Base-by-base conservation (phyloP, 371 early-diverging fungal species). In the Syncephalis fuscata region DNA sequence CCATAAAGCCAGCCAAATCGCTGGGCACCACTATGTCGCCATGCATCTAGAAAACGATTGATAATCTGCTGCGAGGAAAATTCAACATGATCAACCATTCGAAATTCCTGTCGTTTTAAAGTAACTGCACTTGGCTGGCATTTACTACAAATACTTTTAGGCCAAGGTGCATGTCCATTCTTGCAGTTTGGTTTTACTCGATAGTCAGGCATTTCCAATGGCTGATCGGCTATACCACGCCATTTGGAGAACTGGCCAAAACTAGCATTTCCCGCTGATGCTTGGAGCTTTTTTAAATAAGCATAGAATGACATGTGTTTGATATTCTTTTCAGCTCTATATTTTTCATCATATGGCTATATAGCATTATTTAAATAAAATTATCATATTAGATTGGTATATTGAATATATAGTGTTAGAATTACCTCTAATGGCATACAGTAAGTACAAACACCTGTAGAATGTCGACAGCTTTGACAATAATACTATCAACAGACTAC, bases 41-140 rank as follows among this genome's bases (percentile, higher is more conserved):
- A 96, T 56, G 72, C 87, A 36, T 73, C 63, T 46, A 99, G 67
- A 58, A 98, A 88, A 24, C 69, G 66, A 50, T 99, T 92, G 16
- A 99, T 76, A n/a, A 94, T 55, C 10, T 63, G 60, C 3, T 82
- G 66, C 10, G 76, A 74, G n/a, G 96, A 88, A 64, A 99, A 95
- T 66, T 98, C 98, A 32, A 99, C 80, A 62, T 99, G 97, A 61
- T 99, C 99, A 2, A 98, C 93, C 79, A 92, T 80, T 45, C 99
- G 80, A 66, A 90, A 99, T 21, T 72, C 85, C 73, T 93, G 93
- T 24, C 74, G 71, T 54, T 90, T 86, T 43, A 97, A 62, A 1
- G 91, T 84, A 37, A 94, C 76, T 1, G 97, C 88, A 47, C 85
- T 81, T 7, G 97, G 97, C 58, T 97, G 97, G 56, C 97, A 97